A percentile compares a stretch with the other conserved stretches of the same genome.
Evolutionary conservation across 2,329 filamentous ascomycete species (phyloP).

Genomic region (Hawksworthiomyces lignivorus): DNA sequence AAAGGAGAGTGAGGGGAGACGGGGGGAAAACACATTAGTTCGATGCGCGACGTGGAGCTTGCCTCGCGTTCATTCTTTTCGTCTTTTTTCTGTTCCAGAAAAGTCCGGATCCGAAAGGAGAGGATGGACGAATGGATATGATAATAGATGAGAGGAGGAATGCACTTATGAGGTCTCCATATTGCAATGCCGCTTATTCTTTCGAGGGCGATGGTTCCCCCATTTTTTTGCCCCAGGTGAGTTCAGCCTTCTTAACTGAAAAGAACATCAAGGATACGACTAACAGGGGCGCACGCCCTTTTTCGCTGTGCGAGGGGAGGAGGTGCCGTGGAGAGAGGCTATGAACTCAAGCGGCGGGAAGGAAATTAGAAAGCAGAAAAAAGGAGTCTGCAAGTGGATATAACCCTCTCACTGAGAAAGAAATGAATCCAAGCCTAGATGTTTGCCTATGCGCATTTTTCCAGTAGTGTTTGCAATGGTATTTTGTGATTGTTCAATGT

Average conservation of each 20-base stretch:
- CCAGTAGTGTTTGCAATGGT: no score
- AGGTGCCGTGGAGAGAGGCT: no score
- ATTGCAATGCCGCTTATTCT: slow-evolving; percentile 21
- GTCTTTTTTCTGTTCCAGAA: neutral
- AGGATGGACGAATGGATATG: neutral
- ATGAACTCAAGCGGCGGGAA: no score
- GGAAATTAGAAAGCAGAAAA: no score
- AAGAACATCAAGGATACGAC: slow-evolving; percentile 8
- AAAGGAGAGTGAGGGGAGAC: neutral
- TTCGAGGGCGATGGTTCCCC: slow-evolving; percentile 17
- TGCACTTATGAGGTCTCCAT: slow-evolving; percentile 8
- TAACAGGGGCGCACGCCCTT: no score
- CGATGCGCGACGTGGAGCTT: slow-evolving; percentile 18
- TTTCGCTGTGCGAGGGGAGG: no score
- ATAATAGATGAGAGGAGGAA: neutral
- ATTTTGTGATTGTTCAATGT: no score
- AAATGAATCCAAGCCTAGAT: no score
- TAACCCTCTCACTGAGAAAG: no score
- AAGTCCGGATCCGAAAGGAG: neutral
- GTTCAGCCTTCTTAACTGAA: slow-evolving; percentile 3
- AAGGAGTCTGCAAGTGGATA: no score
- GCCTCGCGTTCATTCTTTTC: neutral
- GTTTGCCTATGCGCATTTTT: no score
- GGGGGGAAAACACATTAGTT: slow-evolving; percentile 16
- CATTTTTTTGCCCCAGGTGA: slow-evolving; percentile 8